Evolutionary conservation across 129 eudicot genomes (phyloP), one percentile per base, ranked within the genome.

Genomic region (Arctium lappa): DNA sequence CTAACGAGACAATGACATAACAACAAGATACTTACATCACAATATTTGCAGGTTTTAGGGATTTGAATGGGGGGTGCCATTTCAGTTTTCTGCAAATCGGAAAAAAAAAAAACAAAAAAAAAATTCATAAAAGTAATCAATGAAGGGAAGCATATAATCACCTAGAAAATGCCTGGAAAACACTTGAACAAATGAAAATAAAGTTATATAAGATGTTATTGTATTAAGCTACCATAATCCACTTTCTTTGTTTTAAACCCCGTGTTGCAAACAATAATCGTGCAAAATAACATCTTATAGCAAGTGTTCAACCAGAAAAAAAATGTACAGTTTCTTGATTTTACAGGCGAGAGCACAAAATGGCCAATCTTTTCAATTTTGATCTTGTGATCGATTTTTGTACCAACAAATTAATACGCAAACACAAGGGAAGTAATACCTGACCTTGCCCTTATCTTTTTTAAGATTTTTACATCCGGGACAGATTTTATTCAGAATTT

Each of bases 401-500:
- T 63, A 66, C 71, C 32, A 66, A 1, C 34, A 48, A 29, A 29
- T 73, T 27, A 71, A 50, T 36, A 31, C 80, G 73, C 71, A 83
- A 44, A 62, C 84, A 81, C 56, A 40, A 77, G 76, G 76, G 77
- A 70, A 18, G 29, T 85, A 77, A 83, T 88, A 92, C 85, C 94
- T 89, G 90, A 93, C 98, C 97, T 91, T 91, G 80, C 85, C 85
- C 88, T 88, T 85, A 76, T 73, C 79, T 53, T 75, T 77, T 80
- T 86, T 83, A 34, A 82, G 31, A 72, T 86, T 82, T 89, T 93
- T 91, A 86, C 99, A 96, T 72, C 94, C 95, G 1, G 97, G 94
- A 39, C 99, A 96, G 80, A 96, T 89, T 87, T 86, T 90, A 79
- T 96, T 96, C 78, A 96, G 78, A 71, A 93, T 76, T 76, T 90